Evolutionary conservation across 768 basidiomycete species (phyloP).

Genomic region (Pleurotus salmoneostramineus): DNA sequence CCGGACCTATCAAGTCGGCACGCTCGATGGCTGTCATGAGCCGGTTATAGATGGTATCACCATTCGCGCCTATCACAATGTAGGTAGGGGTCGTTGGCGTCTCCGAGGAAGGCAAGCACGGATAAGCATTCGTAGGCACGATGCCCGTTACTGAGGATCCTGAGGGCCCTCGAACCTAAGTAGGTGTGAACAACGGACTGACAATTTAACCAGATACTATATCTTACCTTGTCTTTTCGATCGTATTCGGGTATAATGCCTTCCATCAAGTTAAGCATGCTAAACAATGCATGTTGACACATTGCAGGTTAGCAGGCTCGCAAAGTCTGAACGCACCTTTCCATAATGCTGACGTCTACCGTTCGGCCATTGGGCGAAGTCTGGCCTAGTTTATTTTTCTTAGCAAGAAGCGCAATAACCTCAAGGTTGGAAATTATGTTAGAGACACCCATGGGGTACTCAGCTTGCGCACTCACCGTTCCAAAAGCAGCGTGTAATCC

Average conservation of each 20-base stretch:
- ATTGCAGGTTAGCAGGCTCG: background rate
- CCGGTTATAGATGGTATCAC: conserved; percentile 64
- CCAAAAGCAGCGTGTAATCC: conserved; percentile 74
- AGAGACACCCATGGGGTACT: background rate
- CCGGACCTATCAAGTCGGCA: conserved; percentile 52
- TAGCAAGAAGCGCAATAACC: conserved; percentile 57
- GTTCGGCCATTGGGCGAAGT: conserved; percentile 36
- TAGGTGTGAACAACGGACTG: background rate
- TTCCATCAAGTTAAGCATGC: conserved; percentile 77
- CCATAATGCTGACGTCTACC: conserved; percentile 75
- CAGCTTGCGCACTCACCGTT: conserved; percentile 36
- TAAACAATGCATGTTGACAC: conserved; percentile 16
- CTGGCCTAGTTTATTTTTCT: conserved; percentile 32
- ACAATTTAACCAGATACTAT: background rate
- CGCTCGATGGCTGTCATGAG: conserved; percentile 61
- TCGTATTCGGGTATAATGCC: conserved; percentile 75
- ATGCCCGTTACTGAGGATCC: conserved; percentile 75
- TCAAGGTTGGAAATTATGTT: conserved; percentile 14
- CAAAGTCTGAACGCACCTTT: conserved; percentile 39
- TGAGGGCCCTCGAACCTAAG: conserved; percentile 63
- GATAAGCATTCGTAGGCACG: conserved; percentile 73
- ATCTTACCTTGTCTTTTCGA: conserved; percentile 57
- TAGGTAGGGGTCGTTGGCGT: conserved; percentile 42
- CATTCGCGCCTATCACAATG: conserved; percentile 71
- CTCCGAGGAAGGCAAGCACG: conserved; percentile 46